These are phyloP conservation scores for Dichomitus squalens DNA, from an alignment of 1,284 basidiomycete species.

Conservation along the genomic window DNA sequence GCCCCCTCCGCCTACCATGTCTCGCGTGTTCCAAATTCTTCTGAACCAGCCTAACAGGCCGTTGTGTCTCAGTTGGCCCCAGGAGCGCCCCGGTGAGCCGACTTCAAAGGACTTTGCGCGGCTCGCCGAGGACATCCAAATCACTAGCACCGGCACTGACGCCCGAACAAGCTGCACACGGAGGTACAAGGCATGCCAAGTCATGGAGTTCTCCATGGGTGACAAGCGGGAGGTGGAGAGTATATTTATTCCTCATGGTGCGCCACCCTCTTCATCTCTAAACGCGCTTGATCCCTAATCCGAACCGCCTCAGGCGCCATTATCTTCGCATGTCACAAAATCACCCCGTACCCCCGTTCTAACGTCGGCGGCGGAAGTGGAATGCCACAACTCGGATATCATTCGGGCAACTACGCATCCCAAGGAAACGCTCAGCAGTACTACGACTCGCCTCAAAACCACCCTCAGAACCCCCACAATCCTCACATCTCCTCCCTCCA, in stretches of 20 bases:
- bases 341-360: conserved; percentile 50
- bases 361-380: conserved; percentile 32
- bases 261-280: conserved; percentile 34
- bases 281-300: conserved; percentile 12
- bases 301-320: conserved; percentile 57
- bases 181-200: conserved; percentile 84
- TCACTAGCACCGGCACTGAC: conserved; percentile 62
- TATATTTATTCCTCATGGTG: conserved; percentile 93
- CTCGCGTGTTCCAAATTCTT: conserved; percentile 84
- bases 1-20: conserved; percentile 50
- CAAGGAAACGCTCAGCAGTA: conserved; percentile 43
- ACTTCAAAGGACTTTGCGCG: conserved; percentile 82
- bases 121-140: conserved; percentile 80
- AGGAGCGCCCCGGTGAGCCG: conserved; percentile 64
- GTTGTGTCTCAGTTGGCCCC: conserved; percentile 87
- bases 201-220: conserved; percentile 59
- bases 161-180: conserved; percentile 93
- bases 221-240: conserved; percentile 77
- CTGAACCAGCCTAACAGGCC: conserved; percentile 52
- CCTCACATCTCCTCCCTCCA: conserved; percentile 33
- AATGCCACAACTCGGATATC: conserved; percentile 24
- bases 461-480: conserved; percentile 45
- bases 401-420: conserved; percentile 33
- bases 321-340: conserved; percentile 84
- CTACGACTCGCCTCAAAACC: conserved; percentile 49